Evolutionary conservation across 805 yeast species (phyloP).

Genomic region (Pichia insulana): DNA sequence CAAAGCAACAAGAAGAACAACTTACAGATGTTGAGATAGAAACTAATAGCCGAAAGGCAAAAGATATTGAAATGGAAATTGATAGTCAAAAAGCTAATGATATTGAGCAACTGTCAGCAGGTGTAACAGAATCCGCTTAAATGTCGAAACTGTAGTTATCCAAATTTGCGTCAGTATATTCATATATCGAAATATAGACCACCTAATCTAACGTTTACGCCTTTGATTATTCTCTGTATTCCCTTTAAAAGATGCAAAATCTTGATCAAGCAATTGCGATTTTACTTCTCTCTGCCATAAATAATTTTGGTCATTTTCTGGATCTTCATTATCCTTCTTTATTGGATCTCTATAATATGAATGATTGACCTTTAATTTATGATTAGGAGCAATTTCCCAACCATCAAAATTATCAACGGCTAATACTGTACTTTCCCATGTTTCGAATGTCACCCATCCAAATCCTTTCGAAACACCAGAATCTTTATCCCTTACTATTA

Average conservation of each 20-base stretch:
- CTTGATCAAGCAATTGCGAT: slow-evolving; percentile 37
- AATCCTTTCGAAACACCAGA: slow-evolving; percentile 66
- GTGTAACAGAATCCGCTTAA: neutral
- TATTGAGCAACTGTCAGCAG: slow-evolving; percentile 2
- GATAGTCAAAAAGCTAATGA: slow-evolving; percentile 8
- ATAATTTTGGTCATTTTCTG: slow-evolving; percentile 14
- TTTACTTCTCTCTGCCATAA: slow-evolving; percentile 23
- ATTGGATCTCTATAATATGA: slow-evolving; percentile 41
- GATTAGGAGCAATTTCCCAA: slow-evolving; percentile 35
- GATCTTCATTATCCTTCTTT: slow-evolving; percentile 37
- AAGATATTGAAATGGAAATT: slow-evolving; percentile 1
- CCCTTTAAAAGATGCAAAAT: slow-evolving; percentile 26
- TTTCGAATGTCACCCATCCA: slow-evolving; percentile 77
- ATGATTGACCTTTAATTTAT: slow-evolving; percentile 60
- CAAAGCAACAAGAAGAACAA: neutral
- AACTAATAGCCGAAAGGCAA: slow-evolving; percentile 6
- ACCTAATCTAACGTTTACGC: neutral
- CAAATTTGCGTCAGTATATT: neutral
- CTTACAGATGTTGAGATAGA: neutral
- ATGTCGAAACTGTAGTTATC: neutral
- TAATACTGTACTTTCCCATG: slow-evolving; percentile 66
- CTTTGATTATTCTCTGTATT: neutral
- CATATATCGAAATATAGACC: neutral
- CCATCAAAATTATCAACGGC: slow-evolving; percentile 91
- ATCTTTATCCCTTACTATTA: slow-evolving; percentile 55